A percentile compares a stretch with the other conserved stretches of the same genome.
These are phyloP conservation scores for Papiliotrema nemorosa DNA, from an alignment of 1,284 basidiomycete species.

Conservation along the genomic window DNA sequence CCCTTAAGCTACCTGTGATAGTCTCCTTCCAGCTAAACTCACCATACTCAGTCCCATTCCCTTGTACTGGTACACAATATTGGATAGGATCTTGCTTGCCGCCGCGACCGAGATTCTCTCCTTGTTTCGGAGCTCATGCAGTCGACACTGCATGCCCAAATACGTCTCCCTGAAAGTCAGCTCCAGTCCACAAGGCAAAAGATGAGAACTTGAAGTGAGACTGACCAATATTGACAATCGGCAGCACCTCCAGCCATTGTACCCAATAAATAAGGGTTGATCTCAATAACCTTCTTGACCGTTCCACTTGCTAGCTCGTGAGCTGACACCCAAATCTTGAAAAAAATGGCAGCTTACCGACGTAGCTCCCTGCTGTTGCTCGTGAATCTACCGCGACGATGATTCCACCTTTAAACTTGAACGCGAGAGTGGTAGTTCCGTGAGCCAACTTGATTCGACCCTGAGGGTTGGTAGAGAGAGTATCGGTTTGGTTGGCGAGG, in stretches of 20 bases:
- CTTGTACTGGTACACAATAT: conserved; percentile 97
- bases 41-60: conserved; percentile 99
- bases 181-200: neutral
- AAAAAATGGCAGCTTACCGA: conserved; percentile 61
- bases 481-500: conserved; percentile 84
- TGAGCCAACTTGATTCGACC: conserved; percentile 98
- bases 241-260: conserved; percentile 99
- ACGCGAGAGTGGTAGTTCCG: conserved; percentile 97
- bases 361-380: conserved; percentile 94
- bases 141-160: conserved; percentile 93
- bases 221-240: conserved; percentile 51
- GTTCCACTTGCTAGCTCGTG: conserved; percentile 77
- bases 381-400: conserved; percentile 97
- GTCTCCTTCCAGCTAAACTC: conserved; percentile 18
- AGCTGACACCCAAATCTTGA: neutral
- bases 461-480: conserved; percentile 76
- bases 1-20: neutral
- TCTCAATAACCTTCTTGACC: conserved; percentile 99
- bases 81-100: conserved; percentile 94
- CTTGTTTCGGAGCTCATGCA: conserved; percentile 95
- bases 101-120: conserved; percentile 98
- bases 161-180: conserved; percentile 77
- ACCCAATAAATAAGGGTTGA: conserved; percentile 96
- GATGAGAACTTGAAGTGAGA: too few relatives aligned
- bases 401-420: conserved; percentile 93